Conservation (phyloP, 805 yeast genomes). For the Pichia cephalocereana region DNA sequence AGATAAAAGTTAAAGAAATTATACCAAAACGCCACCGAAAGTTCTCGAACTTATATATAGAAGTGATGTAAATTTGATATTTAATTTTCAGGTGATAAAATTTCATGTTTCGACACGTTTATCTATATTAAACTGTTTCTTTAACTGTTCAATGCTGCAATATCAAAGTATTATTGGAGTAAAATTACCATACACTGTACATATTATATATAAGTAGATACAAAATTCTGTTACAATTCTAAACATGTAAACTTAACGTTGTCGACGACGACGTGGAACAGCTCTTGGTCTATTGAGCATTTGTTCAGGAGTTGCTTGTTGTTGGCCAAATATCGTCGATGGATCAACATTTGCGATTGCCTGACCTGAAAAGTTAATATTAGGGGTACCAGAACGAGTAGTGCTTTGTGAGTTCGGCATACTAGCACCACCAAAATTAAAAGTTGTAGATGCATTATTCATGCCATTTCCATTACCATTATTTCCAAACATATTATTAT, state of each 20-base stretch:
- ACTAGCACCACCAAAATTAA: not conserved
- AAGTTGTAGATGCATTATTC: not conserved
- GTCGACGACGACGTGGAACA: not conserved
- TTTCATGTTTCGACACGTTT: too few relatives aligned
- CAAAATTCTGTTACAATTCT: too few relatives aligned
- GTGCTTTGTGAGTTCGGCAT: not conserved
- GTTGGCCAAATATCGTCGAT: conserved; percentile 15
- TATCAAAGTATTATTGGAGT: too few relatives aligned
- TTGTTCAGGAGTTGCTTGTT: not conserved
- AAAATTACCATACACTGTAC: too few relatives aligned
- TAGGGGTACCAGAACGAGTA: conserved; percentile 21
- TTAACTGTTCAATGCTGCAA: too few relatives aligned
- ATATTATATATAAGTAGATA: too few relatives aligned
- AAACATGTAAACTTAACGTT: not conserved
- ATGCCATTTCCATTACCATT: not conserved
- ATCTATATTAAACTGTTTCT: too few relatives aligned
- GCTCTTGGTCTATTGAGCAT: not conserved
- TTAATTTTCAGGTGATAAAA: too few relatives aligned
- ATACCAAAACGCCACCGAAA: not conserved
- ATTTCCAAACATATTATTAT: not conserved
- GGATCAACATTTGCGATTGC: conserved; percentile 18
- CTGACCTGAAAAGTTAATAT: conserved; percentile 25
- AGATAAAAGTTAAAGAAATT: not conserved
- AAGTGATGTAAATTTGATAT: too few relatives aligned
- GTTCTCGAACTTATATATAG: not conserved